Conservation (phyloP, 441 rosid species). For the Adansonia gregorii region DNA sequence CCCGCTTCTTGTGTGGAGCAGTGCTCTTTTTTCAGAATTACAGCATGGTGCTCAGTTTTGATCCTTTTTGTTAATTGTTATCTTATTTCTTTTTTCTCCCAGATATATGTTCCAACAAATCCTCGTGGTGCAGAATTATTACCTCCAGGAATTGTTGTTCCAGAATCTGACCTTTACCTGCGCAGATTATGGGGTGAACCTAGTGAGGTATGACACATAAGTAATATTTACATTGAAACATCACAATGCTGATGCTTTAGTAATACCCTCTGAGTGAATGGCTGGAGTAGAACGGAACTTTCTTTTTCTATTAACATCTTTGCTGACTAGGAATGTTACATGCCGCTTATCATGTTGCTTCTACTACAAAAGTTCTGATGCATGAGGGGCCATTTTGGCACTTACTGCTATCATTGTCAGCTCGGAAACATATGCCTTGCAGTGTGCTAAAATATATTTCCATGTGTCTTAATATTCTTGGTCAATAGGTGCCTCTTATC, state of each 20-base stretch:
- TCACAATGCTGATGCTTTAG: conserved; percentile 1
- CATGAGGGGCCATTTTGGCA: neutral
- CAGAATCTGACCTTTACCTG: conserved; percentile 75
- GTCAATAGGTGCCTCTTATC: neutral
- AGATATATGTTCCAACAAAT: conserved; percentile 84
- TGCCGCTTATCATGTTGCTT: neutral
- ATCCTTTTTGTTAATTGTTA: conserved; percentile 15
- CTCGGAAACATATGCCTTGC: neutral
- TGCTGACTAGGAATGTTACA: conserved; percentile 9
- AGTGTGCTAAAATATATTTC: neutral
- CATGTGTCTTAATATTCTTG: neutral
- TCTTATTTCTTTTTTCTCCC: conserved; percentile 33
- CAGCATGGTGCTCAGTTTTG: neutral
- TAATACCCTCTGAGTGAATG: neutral
- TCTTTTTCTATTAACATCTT: conserved; percentile 8
- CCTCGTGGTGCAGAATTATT: conserved; percentile 92
- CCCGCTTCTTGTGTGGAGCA: neutral
- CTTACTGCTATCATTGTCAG: neutral
- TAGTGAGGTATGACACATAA: conserved; percentile 58
- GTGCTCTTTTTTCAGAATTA: conserved; percentile 9
- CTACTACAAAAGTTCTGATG: neutral
- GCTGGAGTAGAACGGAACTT: neutral
- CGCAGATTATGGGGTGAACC: conserved; percentile 98
- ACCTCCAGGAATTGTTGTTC: conserved; percentile 82
- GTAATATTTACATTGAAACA: neutral